Percentiles rank a stretch among this genome's conserved stretches.
phyloP scores from a whole-genome alignment of 2,329 filamentous ascomycete genomes.

The Scedosporium dehoogii region DNA sequence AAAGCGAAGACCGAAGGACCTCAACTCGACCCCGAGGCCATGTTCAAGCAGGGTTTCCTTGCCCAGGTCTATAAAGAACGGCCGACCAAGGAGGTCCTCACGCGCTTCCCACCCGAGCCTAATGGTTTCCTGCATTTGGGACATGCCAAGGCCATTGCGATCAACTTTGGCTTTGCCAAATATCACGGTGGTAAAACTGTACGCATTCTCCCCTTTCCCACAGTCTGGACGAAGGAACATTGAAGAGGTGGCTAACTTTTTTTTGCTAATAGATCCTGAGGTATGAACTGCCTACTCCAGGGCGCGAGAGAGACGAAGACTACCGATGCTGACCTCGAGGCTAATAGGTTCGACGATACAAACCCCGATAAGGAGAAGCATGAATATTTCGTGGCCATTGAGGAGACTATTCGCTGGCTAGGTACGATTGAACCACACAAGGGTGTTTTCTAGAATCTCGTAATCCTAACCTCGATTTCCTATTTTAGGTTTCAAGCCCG shows the following conservation, averaged over 20 bases:
- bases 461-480: not conserved
- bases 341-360: slow-evolving; percentile 73
- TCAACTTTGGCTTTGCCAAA: slow-evolving; percentile 92
- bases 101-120: slow-evolving; percentile 75
- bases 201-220: slow-evolving; percentile 10
- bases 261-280: slow-evolving; percentile 17
- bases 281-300: slow-evolving; percentile 9
- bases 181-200: slow-evolving; percentile 61
- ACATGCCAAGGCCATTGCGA: slow-evolving; percentile 87
- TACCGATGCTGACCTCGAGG: not conserved
- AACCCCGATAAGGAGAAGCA: slow-evolving; percentile 92
- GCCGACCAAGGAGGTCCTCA: slow-evolving; percentile 51
- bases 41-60: slow-evolving; percentile 75
- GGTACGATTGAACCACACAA: slow-evolving; percentile 24
- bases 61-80: slow-evolving; percentile 61
- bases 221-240: not conserved
- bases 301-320: not conserved
- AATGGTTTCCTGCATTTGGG: slow-evolving; percentile 93
- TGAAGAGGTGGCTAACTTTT: slow-evolving; percentile 9
- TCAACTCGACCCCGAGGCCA: slow-evolving; percentile 46
- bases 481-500: slow-evolving; percentile 54
- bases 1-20: slow-evolving; percentile 9
- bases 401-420: slow-evolving; percentile 80
- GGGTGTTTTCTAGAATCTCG: not conserved
- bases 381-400: slow-evolving; percentile 78